These are phyloP conservation scores for Geotrichum restrictum DNA, from an alignment of 1,139 yeast genomes.

Conservation along the genomic window DNA sequence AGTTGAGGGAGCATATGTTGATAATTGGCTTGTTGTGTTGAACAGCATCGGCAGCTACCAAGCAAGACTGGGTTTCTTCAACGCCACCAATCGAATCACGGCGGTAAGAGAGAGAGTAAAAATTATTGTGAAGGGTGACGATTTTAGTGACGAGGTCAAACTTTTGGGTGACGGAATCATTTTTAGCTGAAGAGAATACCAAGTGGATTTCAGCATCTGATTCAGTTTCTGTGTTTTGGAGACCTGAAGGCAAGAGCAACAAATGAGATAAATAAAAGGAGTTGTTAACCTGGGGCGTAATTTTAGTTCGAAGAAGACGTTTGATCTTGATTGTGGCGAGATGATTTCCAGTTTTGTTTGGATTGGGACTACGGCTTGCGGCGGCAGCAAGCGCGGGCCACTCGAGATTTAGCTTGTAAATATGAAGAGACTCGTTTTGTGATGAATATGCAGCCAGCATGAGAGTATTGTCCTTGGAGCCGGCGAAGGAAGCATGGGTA, in stretches of 20 bases:
- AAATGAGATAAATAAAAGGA: constrained; percentile 31
- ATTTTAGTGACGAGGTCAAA: constrained; percentile 34
- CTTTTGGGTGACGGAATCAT: constrained; percentile 26
- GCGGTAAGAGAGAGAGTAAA: constrained; percentile 28
- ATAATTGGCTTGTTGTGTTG: constrained; percentile 20
- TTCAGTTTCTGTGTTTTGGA: constrained; percentile 33
- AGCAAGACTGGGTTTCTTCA: constrained; percentile 14
- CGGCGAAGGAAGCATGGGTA: constrained; percentile 58
- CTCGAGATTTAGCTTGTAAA: constrained; percentile 50
- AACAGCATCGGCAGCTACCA: constrained; percentile 11
- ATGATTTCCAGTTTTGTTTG: constrained; percentile 13
- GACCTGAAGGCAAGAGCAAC: constrained; percentile 30
- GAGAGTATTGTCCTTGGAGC: constrained; percentile 49
- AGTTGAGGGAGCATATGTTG: constrained; percentile 24
- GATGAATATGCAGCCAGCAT: constrained; percentile 50
- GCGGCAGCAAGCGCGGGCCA: constrained; percentile 48
- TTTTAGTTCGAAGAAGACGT: constrained; percentile 17
- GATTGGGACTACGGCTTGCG: constrained; percentile 14
- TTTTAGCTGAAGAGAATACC: constrained; percentile 28
- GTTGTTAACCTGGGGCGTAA: constrained; percentile 16
- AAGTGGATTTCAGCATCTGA: constrained; percentile 43
- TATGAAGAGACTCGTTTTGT: constrained; percentile 42
- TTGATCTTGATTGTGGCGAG: constrained; percentile 16
- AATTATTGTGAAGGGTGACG: constrained; percentile 34
- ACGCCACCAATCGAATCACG: constrained; percentile 16